These are phyloP conservation scores for Aspergillus transmontanensis DNA, from an alignment of 2,329 filamentous ascomycete genomes.

Conservation along the genomic window DNA sequence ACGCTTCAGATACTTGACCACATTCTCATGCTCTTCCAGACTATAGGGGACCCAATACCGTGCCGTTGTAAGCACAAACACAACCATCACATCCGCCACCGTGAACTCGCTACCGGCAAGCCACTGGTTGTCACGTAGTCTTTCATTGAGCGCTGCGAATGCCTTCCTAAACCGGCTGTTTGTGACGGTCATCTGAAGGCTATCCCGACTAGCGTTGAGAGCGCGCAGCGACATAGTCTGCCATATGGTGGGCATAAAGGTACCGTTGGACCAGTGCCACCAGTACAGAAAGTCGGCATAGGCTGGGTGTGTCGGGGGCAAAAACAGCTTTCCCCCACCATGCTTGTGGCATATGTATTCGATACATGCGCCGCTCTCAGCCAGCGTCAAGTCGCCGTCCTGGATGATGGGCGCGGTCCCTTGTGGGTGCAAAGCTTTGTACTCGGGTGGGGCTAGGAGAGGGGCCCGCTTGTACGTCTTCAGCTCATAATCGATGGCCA, in stretches of 20 bases:
- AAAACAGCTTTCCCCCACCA: conserved; percentile 52
- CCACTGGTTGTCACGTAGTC: conserved; percentile 54
- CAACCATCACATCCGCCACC: conserved; percentile 66
- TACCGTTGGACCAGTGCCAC: conserved; percentile 61
- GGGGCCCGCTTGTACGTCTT: conserved; percentile 52
- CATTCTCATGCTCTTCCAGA: conserved; percentile 44
- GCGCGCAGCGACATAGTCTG: conserved; percentile 40
- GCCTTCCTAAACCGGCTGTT: conserved; percentile 39
- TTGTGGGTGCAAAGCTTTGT: conserved; percentile 51
- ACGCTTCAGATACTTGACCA: conserved; percentile 52
- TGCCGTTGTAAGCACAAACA: conserved; percentile 64
- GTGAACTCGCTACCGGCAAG: conserved; percentile 65
- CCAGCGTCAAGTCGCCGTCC: conserved; percentile 57
- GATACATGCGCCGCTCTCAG: conserved; percentile 61
- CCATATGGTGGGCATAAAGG: conserved; percentile 44
- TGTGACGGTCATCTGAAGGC: conserved; percentile 33
- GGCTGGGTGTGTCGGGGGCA: conserved; percentile 48
- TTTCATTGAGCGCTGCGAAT: conserved; percentile 52
- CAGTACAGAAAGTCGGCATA: conserved; percentile 67
- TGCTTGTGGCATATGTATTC: conserved; percentile 65
- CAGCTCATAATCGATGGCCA: conserved; percentile 57
- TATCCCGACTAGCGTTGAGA: conserved; percentile 24
- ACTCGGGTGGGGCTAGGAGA: conserved; percentile 40
- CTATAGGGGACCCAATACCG: conserved; percentile 54
- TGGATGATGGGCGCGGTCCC: conserved; percentile 64